Base-by-base conservation (phyloP, 1,284 basidiomycete genomes). In the Amylostereum chailletii region DNA sequence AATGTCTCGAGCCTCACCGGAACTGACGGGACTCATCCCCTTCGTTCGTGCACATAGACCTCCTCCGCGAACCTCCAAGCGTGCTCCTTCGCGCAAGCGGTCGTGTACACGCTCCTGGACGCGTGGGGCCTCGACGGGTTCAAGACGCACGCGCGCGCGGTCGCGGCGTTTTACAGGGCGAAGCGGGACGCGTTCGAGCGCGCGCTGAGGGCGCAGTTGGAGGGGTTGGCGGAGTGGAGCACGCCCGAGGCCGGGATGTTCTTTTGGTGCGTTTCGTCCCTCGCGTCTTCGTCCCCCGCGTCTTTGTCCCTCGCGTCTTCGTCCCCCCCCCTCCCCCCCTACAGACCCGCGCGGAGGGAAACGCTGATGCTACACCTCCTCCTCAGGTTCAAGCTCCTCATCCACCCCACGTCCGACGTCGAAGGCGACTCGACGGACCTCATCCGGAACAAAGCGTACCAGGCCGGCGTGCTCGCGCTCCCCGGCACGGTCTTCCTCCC, bases 191-290 rank as follows among this genome's bases (percentile, higher is more conserved):
- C 81, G 6, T 96, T 97, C 63, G 88, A 94, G 62, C 64, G 66
- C 1, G 83, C 86, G 34, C 85, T 94, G 65, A 70, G 76, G 50
- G 79, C 76, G 61, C 77, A 94, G 60, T 75, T 97, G 32, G 72
- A 71, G 49, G 89, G 82, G 1, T 67, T 94, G 27, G 91, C 83
- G 3, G 83, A 86, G 56, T 98, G 94, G 93, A 78, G 71, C 39
- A 73, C 76, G 0, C 94, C 94, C 0, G 84, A 90, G 47, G 89
- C 94, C 2, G 94, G 94, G 54, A 88, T 93, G 87, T 93, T 94
- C 69, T 80, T 90, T 61, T 94, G 90, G 90, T 86, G 61, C 52
- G 80, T 72, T 50, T 65, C 47, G 63, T 54, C 37, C 47, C 45
- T 47, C 40, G 42, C 49, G 3, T 26, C 30, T 38, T 46, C 19